Conservation (phyloP, 2,329 filamentous ascomycete genomes). For the Didymella sp. region DNA sequence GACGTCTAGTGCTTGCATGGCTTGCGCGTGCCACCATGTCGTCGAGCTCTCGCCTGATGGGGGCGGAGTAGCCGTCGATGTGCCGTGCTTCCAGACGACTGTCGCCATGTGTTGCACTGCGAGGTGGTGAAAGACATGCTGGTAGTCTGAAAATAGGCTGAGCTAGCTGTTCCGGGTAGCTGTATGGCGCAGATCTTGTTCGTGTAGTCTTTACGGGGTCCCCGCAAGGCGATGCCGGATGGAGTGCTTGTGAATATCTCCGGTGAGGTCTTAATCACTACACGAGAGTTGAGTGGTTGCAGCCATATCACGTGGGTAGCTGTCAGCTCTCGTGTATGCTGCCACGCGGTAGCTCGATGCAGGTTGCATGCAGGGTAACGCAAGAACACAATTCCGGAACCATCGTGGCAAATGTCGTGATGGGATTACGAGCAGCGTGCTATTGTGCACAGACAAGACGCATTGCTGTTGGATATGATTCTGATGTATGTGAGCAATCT, state of each 20-base stretch:
- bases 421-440: background rate
- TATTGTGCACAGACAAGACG: background rate
- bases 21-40: constrained; percentile 4
- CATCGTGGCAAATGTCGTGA: constrained; percentile 15
- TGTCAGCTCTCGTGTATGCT: constrained; percentile 14
- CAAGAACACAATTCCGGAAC: background rate
- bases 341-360: constrained; percentile 10
- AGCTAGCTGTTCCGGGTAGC: constrained; percentile 4
- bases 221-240: constrained; percentile 9
- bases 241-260: background rate
- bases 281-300: constrained; percentile 10
- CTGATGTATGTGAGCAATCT: background rate
- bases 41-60: constrained; percentile 1
- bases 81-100: constrained; percentile 8
- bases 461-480: background rate
- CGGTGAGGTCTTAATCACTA: constrained; percentile 5
- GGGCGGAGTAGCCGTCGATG: background rate
- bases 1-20: constrained; percentile 12
- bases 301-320: constrained; percentile 2
- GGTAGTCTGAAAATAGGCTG: constrained; percentile 13
- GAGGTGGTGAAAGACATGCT: constrained; percentile 9
- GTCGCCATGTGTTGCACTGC: constrained; percentile 11
- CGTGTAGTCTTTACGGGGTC: constrained; percentile 7
- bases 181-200: constrained; percentile 4
- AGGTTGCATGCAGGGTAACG: constrained; percentile 6